Evolutionary conservation across 2,329 filamentous ascomycete genomes (phyloP), one percentile per base, ranked within the genome.

Genomic region (Botrytis sinoallii): DNA sequence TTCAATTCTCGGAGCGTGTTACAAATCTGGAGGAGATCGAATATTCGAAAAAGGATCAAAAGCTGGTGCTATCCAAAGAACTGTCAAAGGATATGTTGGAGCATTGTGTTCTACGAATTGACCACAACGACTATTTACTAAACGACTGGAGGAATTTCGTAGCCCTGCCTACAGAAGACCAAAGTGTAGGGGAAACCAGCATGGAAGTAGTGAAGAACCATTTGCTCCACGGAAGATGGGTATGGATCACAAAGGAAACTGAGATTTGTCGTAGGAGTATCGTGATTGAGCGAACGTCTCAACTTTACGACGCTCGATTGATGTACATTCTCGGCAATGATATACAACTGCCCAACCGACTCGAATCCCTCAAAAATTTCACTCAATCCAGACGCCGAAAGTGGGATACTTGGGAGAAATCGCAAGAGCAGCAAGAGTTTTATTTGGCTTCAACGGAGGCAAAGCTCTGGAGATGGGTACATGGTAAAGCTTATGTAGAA

Each of bases 141-240:
- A 57, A 57, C 20, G 38, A 69, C 6, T 22, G 25, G 25, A 57
- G 25, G 4, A 42, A 69, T 57, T 69, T 69, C 22, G 20, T 38
- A 25, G 18, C 25, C 25, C 25, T 68, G 25, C 65, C 46, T 6
- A 55, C 46, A 22, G 25, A 55, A 25, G 25, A 48, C 18, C 65
- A 42, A 57, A 57, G 4, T 55, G 18, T 22, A 29, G 65, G 65
- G n/a, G 35, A 20, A 25, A 57, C 48, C 7, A 12, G 48, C 5
- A 32, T 57, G 10, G 48, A 69, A 20, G 57, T 69, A 52, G 48
- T 69, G 20, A 69, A 57, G 25, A 57, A 57, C 40, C 66, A 69
- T 44, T 69, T 69, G 25, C 40, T 69, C 35, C n/a, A 68, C 55
- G 66, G 66, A 69, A 57, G 66, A 32, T 69, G 66, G 66, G 48